Percentiles rank a stretch among this genome's conserved stretches.
Evolutionary conservation across 1,284 basidiomycete species (phyloP).

Genomic region (Sporisorium graminicola): DNA sequence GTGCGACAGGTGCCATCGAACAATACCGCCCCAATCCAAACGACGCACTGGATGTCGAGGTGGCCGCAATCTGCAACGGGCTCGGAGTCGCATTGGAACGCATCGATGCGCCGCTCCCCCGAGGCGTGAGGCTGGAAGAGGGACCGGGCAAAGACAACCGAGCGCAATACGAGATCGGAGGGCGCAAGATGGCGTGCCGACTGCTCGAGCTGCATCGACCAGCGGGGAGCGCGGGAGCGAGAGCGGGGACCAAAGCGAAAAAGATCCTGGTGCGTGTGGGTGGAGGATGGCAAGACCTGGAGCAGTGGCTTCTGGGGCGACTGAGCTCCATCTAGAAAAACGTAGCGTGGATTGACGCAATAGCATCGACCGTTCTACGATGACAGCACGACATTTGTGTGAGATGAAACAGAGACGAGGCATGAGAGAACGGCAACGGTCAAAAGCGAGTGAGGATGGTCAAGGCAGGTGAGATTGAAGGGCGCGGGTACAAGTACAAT

Average conservation of each 20-base stretch:
- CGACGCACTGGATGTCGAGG: constrained; percentile 84
- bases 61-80: constrained; percentile 81
- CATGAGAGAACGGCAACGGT: background rate
- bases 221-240: constrained; percentile 47
- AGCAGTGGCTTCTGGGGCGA: constrained; percentile 75
- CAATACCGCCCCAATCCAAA: constrained; percentile 80
- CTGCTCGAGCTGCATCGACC: constrained; percentile 77
- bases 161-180: constrained; percentile 81
- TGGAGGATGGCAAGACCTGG: constrained; percentile 85
- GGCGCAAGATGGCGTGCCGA: constrained; percentile 79
- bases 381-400: background rate
- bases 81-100: constrained; percentile 81
- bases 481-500: constrained; percentile 36
- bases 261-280: constrained; percentile 66
- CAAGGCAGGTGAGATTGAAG: background rate
- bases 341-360: background rate
- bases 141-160: constrained; percentile 82
- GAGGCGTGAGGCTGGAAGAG: constrained; percentile 72
- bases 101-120: constrained; percentile 79
- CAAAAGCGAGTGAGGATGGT: background rate
- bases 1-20: constrained; percentile 39
- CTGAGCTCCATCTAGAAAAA: constrained; percentile 27
- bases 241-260: constrained; percentile 54
- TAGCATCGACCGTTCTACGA: background rate
- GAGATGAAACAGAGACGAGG: background rate